A percentile compares a stretch with the other conserved stretches of the same genome.
These are phyloP conservation scores for Colletotrichum orbiculare DNA, from an alignment of 2,329 filamentous ascomycete genomes.

Conservation along the genomic window DNA sequence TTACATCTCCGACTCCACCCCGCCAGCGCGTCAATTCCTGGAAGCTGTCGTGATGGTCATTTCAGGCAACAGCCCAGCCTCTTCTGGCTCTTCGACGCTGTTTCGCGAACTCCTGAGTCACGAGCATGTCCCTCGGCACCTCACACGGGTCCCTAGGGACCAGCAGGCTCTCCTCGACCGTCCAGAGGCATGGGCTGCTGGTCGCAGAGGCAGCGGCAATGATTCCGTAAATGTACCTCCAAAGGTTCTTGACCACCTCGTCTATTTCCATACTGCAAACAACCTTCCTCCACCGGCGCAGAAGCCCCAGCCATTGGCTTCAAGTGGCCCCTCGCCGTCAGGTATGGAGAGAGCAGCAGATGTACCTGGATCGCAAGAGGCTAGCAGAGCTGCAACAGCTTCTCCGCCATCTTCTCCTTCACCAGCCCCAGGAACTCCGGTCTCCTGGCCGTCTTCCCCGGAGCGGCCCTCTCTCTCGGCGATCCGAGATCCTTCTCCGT, in stretches of 20 bases:
- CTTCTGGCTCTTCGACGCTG: slow-evolving; percentile 1
- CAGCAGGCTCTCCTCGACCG: slow-evolving; percentile 51
- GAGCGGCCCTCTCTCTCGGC: background rate
- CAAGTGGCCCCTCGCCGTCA: slow-evolving; percentile 1
- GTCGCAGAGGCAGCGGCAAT: slow-evolving; percentile 40
- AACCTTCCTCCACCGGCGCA: slow-evolving; percentile 34
- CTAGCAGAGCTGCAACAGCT: background rate
- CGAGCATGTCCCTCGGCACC: slow-evolving; percentile 40
- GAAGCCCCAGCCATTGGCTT: slow-evolving; percentile 8
- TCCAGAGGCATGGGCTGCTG: slow-evolving; percentile 50
- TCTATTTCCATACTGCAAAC: slow-evolving; percentile 35
- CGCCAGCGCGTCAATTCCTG: no score
- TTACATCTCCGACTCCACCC: no score
- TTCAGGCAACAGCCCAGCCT: slow-evolving; percentile 18
- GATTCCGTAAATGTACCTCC: slow-evolving; percentile 48
- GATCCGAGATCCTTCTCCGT: slow-evolving; percentile 2
- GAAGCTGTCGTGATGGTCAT: slow-evolving; percentile 5
- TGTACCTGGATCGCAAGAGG: background rate
- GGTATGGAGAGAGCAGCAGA: background rate
- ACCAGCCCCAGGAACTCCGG: slow-evolving; percentile 8
- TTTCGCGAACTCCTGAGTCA: slow-evolving; percentile 6
- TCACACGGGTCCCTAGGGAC: slow-evolving; percentile 49
- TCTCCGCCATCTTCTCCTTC: slow-evolving; percentile 7
- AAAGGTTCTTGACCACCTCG: slow-evolving; percentile 48
- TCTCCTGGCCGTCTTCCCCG: slow-evolving; percentile 42